Evolutionary conservation across 257 asterid genomes (phyloP), one percentile per base, ranked within the genome.

Genomic region (Forsythia suspensa): DNA sequence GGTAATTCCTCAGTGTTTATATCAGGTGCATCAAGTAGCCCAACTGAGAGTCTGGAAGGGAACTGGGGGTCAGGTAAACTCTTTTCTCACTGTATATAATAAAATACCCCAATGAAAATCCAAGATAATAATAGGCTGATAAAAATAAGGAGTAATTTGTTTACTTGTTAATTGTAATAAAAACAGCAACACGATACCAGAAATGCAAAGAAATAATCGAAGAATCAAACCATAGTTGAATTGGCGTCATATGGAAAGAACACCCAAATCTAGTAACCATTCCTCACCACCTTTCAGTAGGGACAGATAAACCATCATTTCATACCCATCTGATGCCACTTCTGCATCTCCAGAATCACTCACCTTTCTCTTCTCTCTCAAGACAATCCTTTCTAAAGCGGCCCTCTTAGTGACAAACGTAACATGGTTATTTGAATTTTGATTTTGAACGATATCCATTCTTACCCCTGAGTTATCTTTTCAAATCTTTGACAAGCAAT

Each of bases 31-130:
- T 86, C 90, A 77, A 81, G 84, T 77, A 83, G 92, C 84, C 84
- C 80, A 85, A 73, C 88, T 61, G 97, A 89, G 77, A 91, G 97
- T 85, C 75, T 93, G 79, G 98, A 90, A 77, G 98, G 84, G 12
- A 90, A 90, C 85, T 88, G 92, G 91, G 98, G 98, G 76, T 92
- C 98, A 85, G 98, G 98, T 94, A 85, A 68, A 44, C 34, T 72
- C 42, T 70, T 80, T 70, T 24, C 24, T 79, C 72, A 70, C 73
- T 77, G 6, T 63, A 29, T 59, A 34, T 75, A 12, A 65, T 46
- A 66, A 15, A 16, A 68, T 68, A 16, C 4, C 61, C 57, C 39
- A 39, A 66, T 74, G 40, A 29, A 61, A 80, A 63, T 0, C 1
- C 80, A 57, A 55, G 41, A 76, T 66, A n/a, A n/a, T 24, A 38